These are phyloP conservation scores for Tephrocybe sp. DNA, from an alignment of 768 basidiomycete genomes.

Conservation along the genomic window DNA sequence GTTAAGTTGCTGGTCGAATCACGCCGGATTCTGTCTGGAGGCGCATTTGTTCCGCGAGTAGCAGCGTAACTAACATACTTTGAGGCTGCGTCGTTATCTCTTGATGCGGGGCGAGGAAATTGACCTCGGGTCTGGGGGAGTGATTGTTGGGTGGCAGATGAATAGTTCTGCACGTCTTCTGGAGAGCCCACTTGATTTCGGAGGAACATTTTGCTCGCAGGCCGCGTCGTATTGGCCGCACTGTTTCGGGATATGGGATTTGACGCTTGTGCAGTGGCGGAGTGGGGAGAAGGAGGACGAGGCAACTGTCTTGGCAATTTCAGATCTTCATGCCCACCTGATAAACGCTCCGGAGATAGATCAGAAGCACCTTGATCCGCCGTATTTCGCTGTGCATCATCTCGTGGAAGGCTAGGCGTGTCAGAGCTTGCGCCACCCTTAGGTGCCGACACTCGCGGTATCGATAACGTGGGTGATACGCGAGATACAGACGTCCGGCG, in stretches of 20 bases:
- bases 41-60: background rate
- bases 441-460: background rate
- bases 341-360: background rate
- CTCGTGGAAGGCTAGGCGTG: background rate
- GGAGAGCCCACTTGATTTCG: background rate
- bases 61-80: constrained; percentile 2
- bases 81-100: background rate
- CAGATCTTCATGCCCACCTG: background rate
- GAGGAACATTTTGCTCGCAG: background rate
- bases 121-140: background rate
- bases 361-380: constrained; percentile 3
- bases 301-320: constrained; percentile 3
- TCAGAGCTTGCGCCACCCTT: constrained; percentile 5
- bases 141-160: constrained; percentile 1
- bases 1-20: background rate
- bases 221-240: background rate
- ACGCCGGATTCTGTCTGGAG: constrained; percentile 1
- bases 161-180: constrained; percentile 1
- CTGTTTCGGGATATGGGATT: background rate
- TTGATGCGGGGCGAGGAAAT: background rate
- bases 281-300: background rate
- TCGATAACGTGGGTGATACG: background rate
- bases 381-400: background rate
- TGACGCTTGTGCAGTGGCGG: background rate
- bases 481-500: constrained; percentile 14